Conservation (phyloP, 352 stramenopile species). For the Phytophthora vignae region DNA sequence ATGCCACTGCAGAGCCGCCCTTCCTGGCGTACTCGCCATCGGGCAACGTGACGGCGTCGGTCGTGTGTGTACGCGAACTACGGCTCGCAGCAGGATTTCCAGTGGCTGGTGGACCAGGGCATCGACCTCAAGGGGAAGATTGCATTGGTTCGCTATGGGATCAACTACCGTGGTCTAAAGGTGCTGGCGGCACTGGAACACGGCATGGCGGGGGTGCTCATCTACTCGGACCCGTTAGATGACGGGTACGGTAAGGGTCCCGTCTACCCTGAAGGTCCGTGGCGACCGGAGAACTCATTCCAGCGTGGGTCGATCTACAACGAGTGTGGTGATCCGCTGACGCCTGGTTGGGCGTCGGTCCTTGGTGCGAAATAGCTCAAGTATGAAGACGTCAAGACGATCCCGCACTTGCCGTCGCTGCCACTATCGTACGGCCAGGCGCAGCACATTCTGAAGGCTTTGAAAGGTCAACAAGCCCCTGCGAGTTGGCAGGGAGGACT, state of each 20-base stretch:
- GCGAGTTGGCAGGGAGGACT: constrained; percentile 67
- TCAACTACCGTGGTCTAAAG: constrained; percentile 74
- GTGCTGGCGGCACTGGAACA: constrained; percentile 78
- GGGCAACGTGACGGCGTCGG: constrained; percentile 60
- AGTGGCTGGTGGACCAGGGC: constrained; percentile 55
- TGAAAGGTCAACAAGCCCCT: constrained; percentile 62
- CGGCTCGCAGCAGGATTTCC: constrained; percentile 78
- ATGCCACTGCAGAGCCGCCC: constrained; percentile 60
- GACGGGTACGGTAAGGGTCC: constrained; percentile 73
- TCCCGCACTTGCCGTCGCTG: constrained; percentile 76
- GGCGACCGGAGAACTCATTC: constrained; percentile 75
- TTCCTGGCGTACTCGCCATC: constrained; percentile 87
- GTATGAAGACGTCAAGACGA: constrained; percentile 54
- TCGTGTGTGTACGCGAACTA: constrained; percentile 93
- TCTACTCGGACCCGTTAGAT: constrained; percentile 88
- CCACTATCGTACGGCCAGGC: constrained; percentile 85
- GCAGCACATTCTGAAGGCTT: constrained; percentile 61
- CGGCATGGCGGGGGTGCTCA: constrained; percentile 76
- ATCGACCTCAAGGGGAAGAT: constrained; percentile 83
- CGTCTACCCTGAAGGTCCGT: constrained; percentile 85
- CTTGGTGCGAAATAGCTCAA: constrained; percentile 46
- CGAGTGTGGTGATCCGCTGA: constrained; percentile 79
- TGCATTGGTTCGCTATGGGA: constrained; percentile 84
- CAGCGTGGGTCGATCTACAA: constrained; percentile 90
- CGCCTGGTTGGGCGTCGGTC: constrained; percentile 49